Conservation (phyloP, 768 basidiomycete genomes). For the Leccinum sublutescens region DNA sequence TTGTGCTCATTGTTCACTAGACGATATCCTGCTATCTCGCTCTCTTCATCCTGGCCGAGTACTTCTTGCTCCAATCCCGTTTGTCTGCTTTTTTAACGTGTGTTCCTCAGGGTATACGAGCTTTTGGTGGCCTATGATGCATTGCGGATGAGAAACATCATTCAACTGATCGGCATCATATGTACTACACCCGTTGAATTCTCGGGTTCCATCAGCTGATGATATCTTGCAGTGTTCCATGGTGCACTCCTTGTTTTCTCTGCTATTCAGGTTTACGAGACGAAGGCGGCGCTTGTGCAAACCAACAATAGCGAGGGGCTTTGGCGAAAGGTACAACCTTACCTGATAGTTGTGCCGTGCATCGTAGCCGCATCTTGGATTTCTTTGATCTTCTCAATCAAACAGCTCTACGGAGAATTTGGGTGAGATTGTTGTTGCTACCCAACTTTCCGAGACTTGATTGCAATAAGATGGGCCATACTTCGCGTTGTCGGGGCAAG, state of each 20-base stretch:
- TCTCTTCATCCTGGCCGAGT: constrained; percentile 82
- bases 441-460: neutral
- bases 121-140: constrained; percentile 81
- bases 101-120: constrained; percentile 64
- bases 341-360: constrained; percentile 71
- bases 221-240: constrained; percentile 55
- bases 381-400: constrained; percentile 64
- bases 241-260: constrained; percentile 69
- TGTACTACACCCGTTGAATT: constrained; percentile 38
- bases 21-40: constrained; percentile 85
- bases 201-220: constrained; percentile 4
- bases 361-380: constrained; percentile 68
- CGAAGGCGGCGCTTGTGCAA: constrained; percentile 52
- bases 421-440: constrained; percentile 49
- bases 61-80: constrained; percentile 20
- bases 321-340: constrained; percentile 58
- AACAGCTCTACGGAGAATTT: constrained; percentile 74
- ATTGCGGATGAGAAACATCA: constrained; percentile 71
- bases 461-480: constrained; percentile 70
- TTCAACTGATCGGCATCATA: constrained; percentile 74
- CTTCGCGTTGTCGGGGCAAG: constrained; percentile 89
- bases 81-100: constrained; percentile 1
- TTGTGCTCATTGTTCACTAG: constrained; percentile 34
- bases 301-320: constrained; percentile 51
- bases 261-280: constrained; percentile 75